Evolutionary conservation across 2,329 filamentous ascomycete genomes (phyloP).

Genomic region (Hortaea werneckii): DNA sequence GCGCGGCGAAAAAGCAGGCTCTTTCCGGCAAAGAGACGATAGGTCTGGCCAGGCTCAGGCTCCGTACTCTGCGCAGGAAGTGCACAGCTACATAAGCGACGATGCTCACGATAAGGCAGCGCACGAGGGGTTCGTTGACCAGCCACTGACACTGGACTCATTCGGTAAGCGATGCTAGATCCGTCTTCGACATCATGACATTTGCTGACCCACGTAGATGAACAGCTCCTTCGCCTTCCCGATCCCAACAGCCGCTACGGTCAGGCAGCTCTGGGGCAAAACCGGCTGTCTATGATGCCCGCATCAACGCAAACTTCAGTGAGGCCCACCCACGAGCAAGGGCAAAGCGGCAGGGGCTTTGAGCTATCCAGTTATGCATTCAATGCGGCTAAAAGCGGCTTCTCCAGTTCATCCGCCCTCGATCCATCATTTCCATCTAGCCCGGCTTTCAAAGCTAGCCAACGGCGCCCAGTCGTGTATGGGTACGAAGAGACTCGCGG

Average conservation of each 20-base stretch:
- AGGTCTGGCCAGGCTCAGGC: constrained; percentile 2
- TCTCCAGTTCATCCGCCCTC: constrained; percentile 22
- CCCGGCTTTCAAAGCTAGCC: constrained; percentile 29
- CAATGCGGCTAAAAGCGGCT: constrained; percentile 11
- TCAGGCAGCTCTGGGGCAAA: constrained; percentile 26
- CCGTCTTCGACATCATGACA: too few species aligned
- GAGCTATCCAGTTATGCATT: constrained; percentile 15
- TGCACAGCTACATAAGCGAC: background rate
- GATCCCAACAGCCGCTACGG: constrained; percentile 23
- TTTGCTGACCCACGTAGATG: constrained; percentile 28
- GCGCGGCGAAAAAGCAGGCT: constrained; percentile 9
- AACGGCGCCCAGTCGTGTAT: constrained; percentile 6
- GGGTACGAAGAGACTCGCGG: background rate
- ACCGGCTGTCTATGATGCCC: constrained; percentile 29
- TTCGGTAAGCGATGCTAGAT: constrained; percentile 36
- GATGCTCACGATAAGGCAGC: background rate
- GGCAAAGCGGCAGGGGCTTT: background rate
- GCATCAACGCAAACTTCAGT: background rate
- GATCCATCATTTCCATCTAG: constrained; percentile 26
- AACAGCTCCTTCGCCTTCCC: constrained; percentile 23
- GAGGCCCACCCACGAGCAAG: background rate
- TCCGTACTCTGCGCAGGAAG: constrained; percentile 6
- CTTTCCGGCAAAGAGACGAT: background rate
- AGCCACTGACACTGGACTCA: constrained; percentile 30
- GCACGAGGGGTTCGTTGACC: constrained; percentile 6